Conservation (phyloP, 1,284 basidiomycete genomes). For the Kwoniella shivajii region DNA sequence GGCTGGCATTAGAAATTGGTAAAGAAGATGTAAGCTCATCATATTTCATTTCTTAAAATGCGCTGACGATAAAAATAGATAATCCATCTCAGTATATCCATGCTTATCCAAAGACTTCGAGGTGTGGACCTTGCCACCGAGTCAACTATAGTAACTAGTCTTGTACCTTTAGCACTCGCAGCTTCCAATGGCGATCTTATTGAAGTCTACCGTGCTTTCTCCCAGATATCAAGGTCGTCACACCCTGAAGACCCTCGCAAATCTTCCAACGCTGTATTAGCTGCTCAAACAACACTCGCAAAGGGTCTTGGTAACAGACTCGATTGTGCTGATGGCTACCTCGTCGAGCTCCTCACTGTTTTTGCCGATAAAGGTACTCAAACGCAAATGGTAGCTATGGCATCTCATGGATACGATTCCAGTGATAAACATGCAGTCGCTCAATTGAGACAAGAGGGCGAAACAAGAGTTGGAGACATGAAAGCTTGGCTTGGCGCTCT, state of each 20-base stretch:
- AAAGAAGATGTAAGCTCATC: constrained; percentile 67
- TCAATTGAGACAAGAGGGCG: constrained; percentile 33
- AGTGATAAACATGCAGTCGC: constrained; percentile 37
- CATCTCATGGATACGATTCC: constrained; percentile 32
- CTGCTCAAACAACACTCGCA: constrained; percentile 83
- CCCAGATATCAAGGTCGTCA: constrained; percentile 78
- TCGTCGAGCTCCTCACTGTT: constrained; percentile 80
- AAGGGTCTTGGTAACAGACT: constrained; percentile 69
- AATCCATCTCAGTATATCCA: constrained; percentile 81
- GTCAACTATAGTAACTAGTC: constrained; percentile 85
- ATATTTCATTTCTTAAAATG: background rate
- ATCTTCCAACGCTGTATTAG: constrained; percentile 84
- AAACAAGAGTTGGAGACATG: constrained; percentile 60
- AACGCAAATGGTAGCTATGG: constrained; percentile 73
- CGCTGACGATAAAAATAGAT: constrained; percentile 59
- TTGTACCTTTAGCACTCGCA: constrained; percentile 83
- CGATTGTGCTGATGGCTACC: constrained; percentile 74
- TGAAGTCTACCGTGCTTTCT: constrained; percentile 84
- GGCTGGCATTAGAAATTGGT: constrained; percentile 77
- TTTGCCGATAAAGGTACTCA: constrained; percentile 91
- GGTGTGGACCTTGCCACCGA: constrained; percentile 82
- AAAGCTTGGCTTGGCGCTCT: constrained; percentile 81
- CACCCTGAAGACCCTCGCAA: constrained; percentile 81
- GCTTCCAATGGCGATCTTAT: constrained; percentile 76
- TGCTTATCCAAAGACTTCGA: constrained; percentile 85